Evolutionary conservation across 75 land plant genomes (phyloP), one percentile per base, ranked within the genome.

Genomic region (Cupressus sempervirens): DNA sequence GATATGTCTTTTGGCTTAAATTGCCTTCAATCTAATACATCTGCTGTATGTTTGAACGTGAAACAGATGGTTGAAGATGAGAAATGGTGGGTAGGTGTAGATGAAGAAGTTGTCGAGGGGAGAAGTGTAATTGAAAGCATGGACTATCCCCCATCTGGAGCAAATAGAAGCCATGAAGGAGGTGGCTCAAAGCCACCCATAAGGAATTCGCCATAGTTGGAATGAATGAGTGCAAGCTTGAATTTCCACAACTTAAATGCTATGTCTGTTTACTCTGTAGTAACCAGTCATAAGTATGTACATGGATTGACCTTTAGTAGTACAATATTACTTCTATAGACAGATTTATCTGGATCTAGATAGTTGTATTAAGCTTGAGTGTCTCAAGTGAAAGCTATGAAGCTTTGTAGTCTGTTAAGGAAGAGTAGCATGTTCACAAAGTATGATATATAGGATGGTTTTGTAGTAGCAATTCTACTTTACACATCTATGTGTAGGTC

Each of bases 111-210:
- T 76, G 1, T 76, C 79, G 26, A 76, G 13, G 43, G 79, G 43
- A 43, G 79, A 76, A 76, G 79, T 1, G 79, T 38, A 43, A 76
- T 76, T 20, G 79, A 76, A 76, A 76, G 26, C 79, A 43, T 36
- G 41, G 79, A 76, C 79, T 76, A 76, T 76, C 79, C 79, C 18
- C 23, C 23, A 20, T 76, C 79, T 36, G 79, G 79, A 6, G 79
- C 79, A 16, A 76, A 76, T 76, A 43, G 7, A 5, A 76, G 79
- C 6, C 79, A 76, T 76, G 79, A 76, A 30, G 76, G 76, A 14
- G 75, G 75, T 72, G 36, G 75, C 9, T 72, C 77, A 35, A 16
- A 8, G 43, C 20, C 43, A 18, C 79, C 79, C 20, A 20, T 62
- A 26, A 62, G 26, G 67, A 62, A 23, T 0, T 16, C 4, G 11